phyloP scores from a whole-genome alignment of 2,329 filamentous ascomycete genomes.

The Arthroderma sp. region DNA sequence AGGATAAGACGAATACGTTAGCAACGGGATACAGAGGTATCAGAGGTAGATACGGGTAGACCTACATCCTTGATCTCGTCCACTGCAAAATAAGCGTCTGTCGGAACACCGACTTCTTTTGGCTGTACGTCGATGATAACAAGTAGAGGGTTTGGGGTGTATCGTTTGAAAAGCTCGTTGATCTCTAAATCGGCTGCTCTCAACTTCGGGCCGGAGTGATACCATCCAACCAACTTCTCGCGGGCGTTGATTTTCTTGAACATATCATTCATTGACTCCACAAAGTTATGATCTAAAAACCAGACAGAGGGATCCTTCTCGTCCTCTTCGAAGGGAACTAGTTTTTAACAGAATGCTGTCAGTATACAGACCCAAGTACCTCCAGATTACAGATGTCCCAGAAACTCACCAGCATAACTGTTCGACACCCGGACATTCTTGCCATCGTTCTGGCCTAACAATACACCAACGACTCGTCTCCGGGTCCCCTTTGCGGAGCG shows the following conservation, averaged over 20 bases:
- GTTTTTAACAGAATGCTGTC: constrained; percentile 13
- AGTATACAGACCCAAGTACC: background rate
- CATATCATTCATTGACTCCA: constrained; percentile 99
- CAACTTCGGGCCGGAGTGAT: constrained; percentile 94
- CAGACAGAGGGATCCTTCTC: constrained; percentile 97
- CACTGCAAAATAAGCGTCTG: constrained; percentile 96
- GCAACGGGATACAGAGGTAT: constrained; percentile 1
- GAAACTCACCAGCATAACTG: constrained; percentile 77
- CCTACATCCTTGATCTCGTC: constrained; percentile 98
- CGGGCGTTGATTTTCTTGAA: constrained; percentile 99
- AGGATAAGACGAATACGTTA: background rate
- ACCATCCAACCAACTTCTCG: constrained; percentile 99
- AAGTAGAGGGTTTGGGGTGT: constrained; percentile 88
- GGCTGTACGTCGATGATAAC: constrained; percentile 98
- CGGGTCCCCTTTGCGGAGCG: constrained; percentile 80
- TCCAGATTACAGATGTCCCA: background rate
- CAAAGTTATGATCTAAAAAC: constrained; percentile 99
- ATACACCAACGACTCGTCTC: constrained; percentile 81
- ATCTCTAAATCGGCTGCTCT: constrained; percentile 94
- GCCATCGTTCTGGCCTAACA: constrained; percentile 90
- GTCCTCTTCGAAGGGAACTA: constrained; percentile 97
- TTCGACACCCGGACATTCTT: constrained; percentile 95
- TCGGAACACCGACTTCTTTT: constrained; percentile 93
- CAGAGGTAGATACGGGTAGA: constrained; percentile 11
- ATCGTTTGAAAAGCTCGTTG: constrained; percentile 99